Conservation (phyloP, 768 basidiomycete species). For the Lanmaoa pseudosensibilis region DNA sequence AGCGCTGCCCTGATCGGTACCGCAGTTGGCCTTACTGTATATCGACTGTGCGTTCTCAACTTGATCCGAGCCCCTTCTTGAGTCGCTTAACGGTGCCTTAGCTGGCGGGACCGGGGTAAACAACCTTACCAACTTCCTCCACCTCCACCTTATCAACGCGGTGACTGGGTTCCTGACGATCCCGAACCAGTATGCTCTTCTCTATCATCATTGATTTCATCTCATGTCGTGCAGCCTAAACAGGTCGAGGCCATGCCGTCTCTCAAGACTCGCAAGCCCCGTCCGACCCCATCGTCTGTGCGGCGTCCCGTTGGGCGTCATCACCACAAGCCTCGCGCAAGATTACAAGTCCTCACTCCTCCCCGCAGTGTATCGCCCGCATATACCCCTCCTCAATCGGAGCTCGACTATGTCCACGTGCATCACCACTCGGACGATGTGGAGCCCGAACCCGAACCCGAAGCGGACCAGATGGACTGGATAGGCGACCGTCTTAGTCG, state of each 20-base stretch:
- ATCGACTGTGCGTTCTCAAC: constrained; percentile 65
- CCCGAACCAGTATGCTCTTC: constrained; percentile 34
- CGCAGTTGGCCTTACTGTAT: constrained; percentile 84
- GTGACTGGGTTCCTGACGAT: constrained; percentile 50
- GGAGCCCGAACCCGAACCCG: constrained; percentile 38
- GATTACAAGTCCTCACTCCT: constrained; percentile 23
- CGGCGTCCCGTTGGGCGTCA: constrained; percentile 39
- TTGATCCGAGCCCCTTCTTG: neutral
- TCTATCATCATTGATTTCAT: constrained; percentile 3
- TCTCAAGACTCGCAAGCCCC: constrained; percentile 40
- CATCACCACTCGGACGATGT: constrained; percentile 34
- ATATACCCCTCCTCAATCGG: constrained; percentile 36
- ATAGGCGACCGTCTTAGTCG: constrained; percentile 66
- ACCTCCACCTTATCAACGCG: constrained; percentile 68
- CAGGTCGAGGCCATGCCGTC: constrained; percentile 38
- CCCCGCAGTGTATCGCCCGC: constrained; percentile 29
- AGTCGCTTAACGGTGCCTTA: constrained; percentile 27
- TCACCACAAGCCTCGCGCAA: constrained; percentile 35
- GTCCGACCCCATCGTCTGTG: constrained; percentile 30
- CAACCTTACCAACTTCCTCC: constrained; percentile 43
- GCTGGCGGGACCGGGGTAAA: constrained; percentile 79
- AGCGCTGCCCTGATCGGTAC: constrained; percentile 84
- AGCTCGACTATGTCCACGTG: constrained; percentile 42
- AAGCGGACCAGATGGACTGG: constrained; percentile 74
- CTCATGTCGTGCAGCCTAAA: constrained; percentile 25